Percentiles rank a stretch among this genome's conserved stretches.
Evolutionary conservation across 2,329 filamentous ascomycete genomes (phyloP).

Genomic region (Aspergillus arachidicola): DNA sequence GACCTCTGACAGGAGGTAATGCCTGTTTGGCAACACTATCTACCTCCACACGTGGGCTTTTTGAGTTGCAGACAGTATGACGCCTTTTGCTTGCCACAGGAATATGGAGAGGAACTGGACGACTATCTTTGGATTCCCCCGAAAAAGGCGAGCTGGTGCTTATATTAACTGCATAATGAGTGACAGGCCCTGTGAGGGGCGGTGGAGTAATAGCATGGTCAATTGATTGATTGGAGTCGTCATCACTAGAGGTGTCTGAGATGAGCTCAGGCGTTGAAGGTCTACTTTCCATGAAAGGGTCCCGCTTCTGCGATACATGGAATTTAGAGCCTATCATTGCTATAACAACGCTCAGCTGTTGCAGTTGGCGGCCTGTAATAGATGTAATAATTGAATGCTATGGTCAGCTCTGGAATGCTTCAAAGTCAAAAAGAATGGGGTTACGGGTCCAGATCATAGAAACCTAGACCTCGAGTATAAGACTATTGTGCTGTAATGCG

Average conservation of each 20-base stretch:
- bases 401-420: slow-evolving; percentile 5
- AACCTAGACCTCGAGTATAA: slow-evolving; percentile 3
- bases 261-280: slow-evolving; percentile 12
- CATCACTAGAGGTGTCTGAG: slow-evolving; percentile 14
- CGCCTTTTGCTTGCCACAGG: neutral
- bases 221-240: slow-evolving; percentile 6
- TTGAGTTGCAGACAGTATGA: neutral
- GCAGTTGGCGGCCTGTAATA: neutral
- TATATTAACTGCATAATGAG: slow-evolving; percentile 10
- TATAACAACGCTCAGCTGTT: slow-evolving; percentile 2
- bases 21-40: neutral
- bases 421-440: slow-evolving; percentile 8
- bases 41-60: neutral
- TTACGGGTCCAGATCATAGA: neutral
- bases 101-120: neutral
- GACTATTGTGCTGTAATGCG: neutral
- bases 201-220: slow-evolving; percentile 9
- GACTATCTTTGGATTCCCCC: neutral
- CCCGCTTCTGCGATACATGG: slow-evolving; percentile 29
- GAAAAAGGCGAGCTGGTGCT: slow-evolving; percentile 1
- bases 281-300: neutral
- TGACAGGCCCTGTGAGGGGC: slow-evolving; percentile 7
- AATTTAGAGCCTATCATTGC: slow-evolving; percentile 8
- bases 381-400: slow-evolving; percentile 2
- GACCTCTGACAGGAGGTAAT: slow-evolving; percentile 15